Conservation (phyloP, 345 rosid genomes). For the Gossypium australe region DNA sequence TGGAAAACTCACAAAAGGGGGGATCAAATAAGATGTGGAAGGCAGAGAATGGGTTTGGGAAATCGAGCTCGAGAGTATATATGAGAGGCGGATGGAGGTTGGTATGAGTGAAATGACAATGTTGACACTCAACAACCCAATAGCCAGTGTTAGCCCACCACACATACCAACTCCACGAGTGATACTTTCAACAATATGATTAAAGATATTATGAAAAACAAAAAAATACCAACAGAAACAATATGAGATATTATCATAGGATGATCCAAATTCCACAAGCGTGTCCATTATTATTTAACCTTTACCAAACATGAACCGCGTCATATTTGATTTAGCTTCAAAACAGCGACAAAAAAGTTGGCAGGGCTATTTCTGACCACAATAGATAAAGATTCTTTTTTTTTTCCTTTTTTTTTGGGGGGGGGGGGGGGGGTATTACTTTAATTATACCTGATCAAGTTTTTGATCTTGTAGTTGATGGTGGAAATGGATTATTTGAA, state of each 20-base stretch:
- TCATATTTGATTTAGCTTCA: neutral
- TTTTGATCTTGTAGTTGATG: no score
- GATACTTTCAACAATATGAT: neutral
- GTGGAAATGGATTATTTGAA: no score
- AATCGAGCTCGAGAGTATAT: neutral
- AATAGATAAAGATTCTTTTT: neutral
- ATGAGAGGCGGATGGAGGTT: neutral
- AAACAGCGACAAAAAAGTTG: neutral
- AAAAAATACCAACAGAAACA: no score
- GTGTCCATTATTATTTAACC: no score
- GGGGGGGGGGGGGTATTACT: no score
- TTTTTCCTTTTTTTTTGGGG: no score
- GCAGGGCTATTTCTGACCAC: neutral
- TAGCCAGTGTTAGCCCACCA: neutral
- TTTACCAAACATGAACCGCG: neutral
- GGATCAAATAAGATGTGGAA: neutral
- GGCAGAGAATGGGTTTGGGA: neutral
- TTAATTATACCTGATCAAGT: no score
- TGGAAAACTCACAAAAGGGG: neutral
- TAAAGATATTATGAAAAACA: no score
- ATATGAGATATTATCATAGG: neutral
- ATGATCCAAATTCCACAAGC: neutral
- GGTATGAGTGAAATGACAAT: neutral
- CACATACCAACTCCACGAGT: neutral
- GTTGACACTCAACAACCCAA: slow-evolving; percentile 11